Evolutionary conservation across 1,284 basidiomycete genomes (phyloP).

Genomic region (Puccinia triticina): DNA sequence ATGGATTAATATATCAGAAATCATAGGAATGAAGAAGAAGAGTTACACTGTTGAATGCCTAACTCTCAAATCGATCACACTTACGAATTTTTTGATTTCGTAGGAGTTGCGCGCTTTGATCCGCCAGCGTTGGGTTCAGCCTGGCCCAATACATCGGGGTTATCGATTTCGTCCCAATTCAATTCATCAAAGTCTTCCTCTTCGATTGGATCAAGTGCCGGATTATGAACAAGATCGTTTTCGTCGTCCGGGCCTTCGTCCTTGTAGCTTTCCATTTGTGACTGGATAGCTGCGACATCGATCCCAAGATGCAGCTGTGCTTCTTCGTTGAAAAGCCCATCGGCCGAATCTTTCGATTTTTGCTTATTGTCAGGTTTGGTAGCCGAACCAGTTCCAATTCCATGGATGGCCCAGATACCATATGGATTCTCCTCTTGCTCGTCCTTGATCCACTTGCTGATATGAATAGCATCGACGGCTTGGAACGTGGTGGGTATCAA

Average conservation of each 20-base stretch:
- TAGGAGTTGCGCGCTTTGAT: slow-evolving; percentile 23
- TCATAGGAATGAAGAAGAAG: neutral
- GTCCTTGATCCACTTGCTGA: slow-evolving; percentile 53
- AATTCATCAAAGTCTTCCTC: slow-evolving; percentile 56
- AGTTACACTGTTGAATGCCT: neutral
- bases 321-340: slow-evolving; percentile 29
- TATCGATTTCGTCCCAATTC: slow-evolving; percentile 52
- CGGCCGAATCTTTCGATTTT: neutral
- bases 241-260: slow-evolving; percentile 60
- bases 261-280: slow-evolving; percentile 54
- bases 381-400: slow-evolving; percentile 36
- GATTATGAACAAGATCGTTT: slow-evolving; percentile 57
- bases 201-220: slow-evolving; percentile 55
- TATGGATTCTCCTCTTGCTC: slow-evolving; percentile 58
- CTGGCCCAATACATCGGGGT: slow-evolving; percentile 51
- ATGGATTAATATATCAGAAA: neutral
- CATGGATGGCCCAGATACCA: slow-evolving; percentile 60
- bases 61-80: neutral
- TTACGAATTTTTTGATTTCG: slow-evolving; percentile 26
- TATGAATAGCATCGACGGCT: slow-evolving; percentile 48
- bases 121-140: slow-evolving; percentile 52
- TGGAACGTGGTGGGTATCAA: slow-evolving; percentile 50
- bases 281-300: slow-evolving; percentile 52
- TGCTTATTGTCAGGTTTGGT: neutral
- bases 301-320: slow-evolving; percentile 49